Evolutionary conservation across 805 yeast genomes (phyloP), one percentile per base, ranked within the genome.

Genomic region (Grigorovia transvaalensis): DNA sequence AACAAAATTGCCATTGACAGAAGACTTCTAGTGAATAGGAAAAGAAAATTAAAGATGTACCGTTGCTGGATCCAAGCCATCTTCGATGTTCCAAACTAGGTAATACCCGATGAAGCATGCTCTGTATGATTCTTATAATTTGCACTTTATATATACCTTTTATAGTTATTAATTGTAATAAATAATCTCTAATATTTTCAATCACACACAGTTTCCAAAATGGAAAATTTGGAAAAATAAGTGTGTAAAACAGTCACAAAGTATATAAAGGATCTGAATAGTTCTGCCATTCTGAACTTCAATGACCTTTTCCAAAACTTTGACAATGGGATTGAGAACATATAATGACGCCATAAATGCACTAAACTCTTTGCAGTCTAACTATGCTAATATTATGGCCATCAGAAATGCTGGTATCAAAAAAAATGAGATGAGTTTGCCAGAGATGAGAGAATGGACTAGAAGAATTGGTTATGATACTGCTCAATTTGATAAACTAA

Each of bases 41-140:
- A 91, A 70, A 84, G 91, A 64, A 85, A 85, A 67, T 71, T 93
- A 57, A 93, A 93, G 70, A 93, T 93, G 99, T 93, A 88, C 66
- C 76, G 99, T 62, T 87, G 89, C 53, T 93, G 99, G 99, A 71
- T 93, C 52, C 99, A 93, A 71, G 98, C 93, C 1, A 89, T 88
- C 27, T 91, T 91, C 66, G 76, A 72, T 40, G 74, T 69, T 41
- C 73, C 74, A 41, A 51, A 53, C 35, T 55, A 53, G 40, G 6
- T 9, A 12, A 12, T 33, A 9, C 42, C 19, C 42, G 15, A 38
- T 8, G 38, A 11, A 11, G 9, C 38, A 33, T 33, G 11, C 38
- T 2, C 38, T 33, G 15, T 33, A 33, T 33, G 15, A 33, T 11
- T 33, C 15, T 33, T 13, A 33, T 33, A 33, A 33, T 33, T 33